Evolutionary conservation across 2,329 filamentous ascomycete species (phyloP), one percentile per base, ranked within the genome.

Genomic region (Podosphaera leucotricha): DNA sequence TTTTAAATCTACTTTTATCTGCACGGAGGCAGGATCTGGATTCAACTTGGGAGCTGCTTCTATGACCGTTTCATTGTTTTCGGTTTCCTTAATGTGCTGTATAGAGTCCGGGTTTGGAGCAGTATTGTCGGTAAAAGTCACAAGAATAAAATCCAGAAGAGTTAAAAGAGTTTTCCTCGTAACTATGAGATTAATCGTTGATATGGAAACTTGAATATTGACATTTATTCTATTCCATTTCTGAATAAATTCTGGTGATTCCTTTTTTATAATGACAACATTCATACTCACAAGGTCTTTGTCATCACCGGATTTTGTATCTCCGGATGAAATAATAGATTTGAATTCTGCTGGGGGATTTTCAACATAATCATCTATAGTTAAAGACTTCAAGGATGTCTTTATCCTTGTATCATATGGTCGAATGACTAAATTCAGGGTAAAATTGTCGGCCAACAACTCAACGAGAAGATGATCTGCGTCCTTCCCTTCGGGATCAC

Each of bases 141-240:
- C 69, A 16, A 98, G 73, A 28, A 94, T 77, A 55, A 98, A 99
- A 59, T 99, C 90, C 38, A 98, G 64, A 0, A 99, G 64, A 0
- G 87, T 98, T 44, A 99, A 67, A 2, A 98, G 65, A 0, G 92
- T 98, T 61, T 80, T 87, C 50, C 92, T 71, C 0, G 92, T 99
- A 7, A 99, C 85, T 28, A 98, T 75, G 19, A 98, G 61, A 57
- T 95, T 95, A 63, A 99, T 93, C 0, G 90, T 98, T 0, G 90
- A 94, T 11, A 99, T 77, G 0, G 77, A 76, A 1, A 90, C 79
- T 48, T 92, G 84, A 38, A 99, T 70, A 53, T 98, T 94, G 22
- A 80, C 94, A 49, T 92, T 85, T 45, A 95, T 80, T 1, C 86
- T 85, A 55, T 95, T 85, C 53, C 92, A 95, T 2, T 84, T 78